Evolutionary conservation across 176 grass and related monocot species (phyloP).

Genomic region (Oryza brachyantha): DNA sequence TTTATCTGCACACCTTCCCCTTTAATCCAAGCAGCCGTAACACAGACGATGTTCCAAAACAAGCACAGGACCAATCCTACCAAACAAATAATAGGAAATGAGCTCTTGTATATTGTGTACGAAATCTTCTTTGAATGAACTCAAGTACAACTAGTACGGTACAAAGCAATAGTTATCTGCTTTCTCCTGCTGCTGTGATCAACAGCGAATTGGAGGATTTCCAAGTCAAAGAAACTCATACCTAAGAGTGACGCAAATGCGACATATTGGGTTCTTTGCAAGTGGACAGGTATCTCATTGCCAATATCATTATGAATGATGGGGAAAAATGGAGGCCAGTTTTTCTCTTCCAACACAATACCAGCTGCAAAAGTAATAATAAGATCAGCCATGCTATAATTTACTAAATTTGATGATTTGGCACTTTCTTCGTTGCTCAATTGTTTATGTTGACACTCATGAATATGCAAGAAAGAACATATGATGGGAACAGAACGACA

Average conservation of each 20-base stretch:
- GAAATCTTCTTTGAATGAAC: neutral
- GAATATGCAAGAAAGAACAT: neutral
- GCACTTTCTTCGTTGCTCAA: no score
- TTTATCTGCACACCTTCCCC: slow-evolving; percentile 40
- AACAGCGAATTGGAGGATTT: neutral
- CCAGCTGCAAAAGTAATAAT: slow-evolving; percentile 44
- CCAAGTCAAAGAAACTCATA: neutral
- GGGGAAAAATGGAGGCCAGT: slow-evolving; percentile 77
- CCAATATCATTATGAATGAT: slow-evolving; percentile 77
- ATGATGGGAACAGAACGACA: neutral
- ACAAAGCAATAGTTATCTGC: neutral
- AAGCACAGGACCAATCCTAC: slow-evolving; percentile 55
- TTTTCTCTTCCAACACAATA: slow-evolving; percentile 58
- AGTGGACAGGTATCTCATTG: slow-evolving; percentile 67
- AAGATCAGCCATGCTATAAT: neutral
- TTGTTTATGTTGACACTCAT: no score
- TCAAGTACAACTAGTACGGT: neutral
- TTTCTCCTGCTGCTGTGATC: neutral
- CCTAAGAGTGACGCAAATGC: slow-evolving; percentile 76
- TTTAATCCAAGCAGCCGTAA: slow-evolving; percentile 60
- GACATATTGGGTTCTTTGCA: slow-evolving; percentile 55
- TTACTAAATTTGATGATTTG: no score
- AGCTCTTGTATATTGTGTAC: neutral
- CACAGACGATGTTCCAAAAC: slow-evolving; percentile 69
- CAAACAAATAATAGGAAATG: neutral